Percentiles rank a stretch among this genome's conserved stretches.
Evolutionary conservation across 495 filamentous ascomycete species (phyloP).

Genomic region (Acidiella bohemica): DNA sequence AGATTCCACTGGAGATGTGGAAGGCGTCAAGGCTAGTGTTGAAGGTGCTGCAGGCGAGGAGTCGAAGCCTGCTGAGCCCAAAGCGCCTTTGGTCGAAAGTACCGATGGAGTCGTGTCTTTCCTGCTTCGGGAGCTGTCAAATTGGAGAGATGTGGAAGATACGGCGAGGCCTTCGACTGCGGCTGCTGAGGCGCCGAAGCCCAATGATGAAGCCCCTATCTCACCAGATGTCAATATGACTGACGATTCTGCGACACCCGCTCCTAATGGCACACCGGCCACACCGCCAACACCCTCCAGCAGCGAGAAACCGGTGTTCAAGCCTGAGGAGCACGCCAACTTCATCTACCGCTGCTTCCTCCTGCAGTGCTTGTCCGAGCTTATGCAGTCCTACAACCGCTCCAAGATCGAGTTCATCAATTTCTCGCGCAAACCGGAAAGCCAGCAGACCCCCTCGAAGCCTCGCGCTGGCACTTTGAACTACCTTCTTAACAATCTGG

Average conservation of each 20-base stretch:
- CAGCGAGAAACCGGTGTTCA: slow-evolving; percentile 63
- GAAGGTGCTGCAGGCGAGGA: slow-evolving; percentile 30
- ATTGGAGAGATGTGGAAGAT: slow-evolving; percentile 76
- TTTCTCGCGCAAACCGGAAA: slow-evolving; percentile 80
- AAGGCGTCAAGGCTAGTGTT: slow-evolving; percentile 18
- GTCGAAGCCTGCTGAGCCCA: slow-evolving; percentile 52
- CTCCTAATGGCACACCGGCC: slow-evolving; percentile 24
- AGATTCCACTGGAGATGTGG: slow-evolving; percentile 22
- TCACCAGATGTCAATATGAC: slow-evolving; percentile 44
- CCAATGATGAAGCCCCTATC: no score
- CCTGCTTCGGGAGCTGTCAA: slow-evolving; percentile 81
- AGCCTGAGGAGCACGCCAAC: slow-evolving; percentile 84
- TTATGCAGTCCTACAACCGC: slow-evolving; percentile 84
- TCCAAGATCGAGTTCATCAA: slow-evolving; percentile 98
- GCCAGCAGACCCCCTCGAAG: slow-evolving; percentile 79
- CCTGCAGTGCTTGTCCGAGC: slow-evolving; percentile 80
- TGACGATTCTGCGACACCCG: slow-evolving; percentile 30
- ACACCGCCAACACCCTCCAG: slow-evolving; percentile 42
- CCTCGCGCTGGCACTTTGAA: slow-evolving; percentile 85
- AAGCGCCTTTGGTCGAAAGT: slow-evolving; percentile 76
- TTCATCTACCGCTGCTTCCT: slow-evolving; percentile 95
- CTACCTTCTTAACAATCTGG: slow-evolving; percentile 76
- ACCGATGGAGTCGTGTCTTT: slow-evolving; percentile 95
- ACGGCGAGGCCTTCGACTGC: slow-evolving; percentile 19
- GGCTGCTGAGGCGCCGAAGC: slow-evolving; percentile 32